These are phyloP conservation scores for Fistulifera solaris DNA, from an alignment of 108 stramenopile genomes.

Conservation along the genomic window DNA sequence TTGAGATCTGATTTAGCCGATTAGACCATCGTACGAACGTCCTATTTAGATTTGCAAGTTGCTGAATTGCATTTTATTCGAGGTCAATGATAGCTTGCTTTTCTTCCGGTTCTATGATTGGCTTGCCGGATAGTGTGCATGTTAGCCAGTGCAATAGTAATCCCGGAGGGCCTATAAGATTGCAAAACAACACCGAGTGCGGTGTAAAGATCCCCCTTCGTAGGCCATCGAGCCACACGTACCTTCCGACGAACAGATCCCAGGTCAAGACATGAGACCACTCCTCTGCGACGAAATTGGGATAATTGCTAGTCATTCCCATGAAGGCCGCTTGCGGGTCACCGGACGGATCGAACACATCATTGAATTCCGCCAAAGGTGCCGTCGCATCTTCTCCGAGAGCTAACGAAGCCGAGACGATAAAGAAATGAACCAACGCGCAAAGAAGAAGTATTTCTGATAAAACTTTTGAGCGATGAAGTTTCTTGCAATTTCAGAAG, in stretches of 20 bases:
- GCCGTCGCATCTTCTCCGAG: constrained; percentile 58
- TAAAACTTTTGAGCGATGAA: not conserved
- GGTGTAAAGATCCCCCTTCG: constrained; percentile 68
- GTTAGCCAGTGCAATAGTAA: constrained; percentile 72
- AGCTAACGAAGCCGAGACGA: constrained; percentile 61
- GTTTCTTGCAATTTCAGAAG: not conserved
- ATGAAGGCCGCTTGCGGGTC: constrained; percentile 77
- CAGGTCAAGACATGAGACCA: constrained; percentile 87
- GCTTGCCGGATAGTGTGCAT: constrained; percentile 55
- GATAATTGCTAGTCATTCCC: constrained; percentile 75
- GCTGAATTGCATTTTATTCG: no score
- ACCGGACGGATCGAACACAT: constrained; percentile 80
- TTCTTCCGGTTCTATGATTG: constrained; percentile 8
- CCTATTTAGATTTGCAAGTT: no score
- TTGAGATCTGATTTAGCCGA: no score
- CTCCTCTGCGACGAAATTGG: constrained; percentile 85
- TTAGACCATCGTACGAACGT: no score
- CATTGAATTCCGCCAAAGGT: constrained; percentile 72
- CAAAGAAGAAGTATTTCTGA: constrained; percentile 24
- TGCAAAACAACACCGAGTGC: constrained; percentile 74
- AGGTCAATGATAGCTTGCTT: constrained; percentile 1
- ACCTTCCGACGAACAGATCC: constrained; percentile 88
- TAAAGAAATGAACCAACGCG: constrained; percentile 66
- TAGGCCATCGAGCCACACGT: constrained; percentile 83
- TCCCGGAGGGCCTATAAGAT: constrained; percentile 87